These are phyloP conservation scores for Ophioceras dolichostomum DNA, from an alignment of 2,329 filamentous ascomycete species.

Conservation along the genomic window DNA sequence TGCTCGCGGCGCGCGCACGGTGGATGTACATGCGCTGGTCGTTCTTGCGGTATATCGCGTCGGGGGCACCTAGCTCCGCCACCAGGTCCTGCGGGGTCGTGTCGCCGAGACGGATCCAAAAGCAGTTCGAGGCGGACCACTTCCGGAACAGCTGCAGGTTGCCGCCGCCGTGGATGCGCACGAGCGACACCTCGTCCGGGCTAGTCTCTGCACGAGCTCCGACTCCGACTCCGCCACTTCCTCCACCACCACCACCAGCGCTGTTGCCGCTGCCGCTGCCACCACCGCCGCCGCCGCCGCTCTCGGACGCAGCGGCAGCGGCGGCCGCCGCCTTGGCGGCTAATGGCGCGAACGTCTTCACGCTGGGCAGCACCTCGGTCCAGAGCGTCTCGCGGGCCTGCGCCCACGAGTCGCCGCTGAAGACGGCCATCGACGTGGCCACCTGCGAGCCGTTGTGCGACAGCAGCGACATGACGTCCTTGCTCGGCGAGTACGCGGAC, in stretches of 20 bases:
- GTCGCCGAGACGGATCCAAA: constrained; percentile 67
- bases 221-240: not conserved
- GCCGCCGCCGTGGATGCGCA: constrained; percentile 67
- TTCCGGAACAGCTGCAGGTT: constrained; percentile 67
- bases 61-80: constrained; percentile 81
- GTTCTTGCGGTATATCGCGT: constrained; percentile 86
- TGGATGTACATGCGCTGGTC: constrained; percentile 85
- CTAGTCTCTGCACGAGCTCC: constrained; percentile 41
- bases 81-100: constrained; percentile 89
- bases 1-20: constrained; percentile 43
- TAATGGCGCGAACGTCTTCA: constrained; percentile 57
- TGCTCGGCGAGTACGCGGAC: constrained; percentile 60
- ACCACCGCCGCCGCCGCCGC: not conserved
- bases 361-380: constrained; percentile 59
- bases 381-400: constrained; percentile 68
- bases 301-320: not conserved
- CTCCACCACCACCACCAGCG: not conserved
- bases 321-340: constrained; percentile 47
- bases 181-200: constrained; percentile 79
- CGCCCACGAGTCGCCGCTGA: constrained; percentile 82
- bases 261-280: no score
- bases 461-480: constrained; percentile 77
- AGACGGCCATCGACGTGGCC: constrained; percentile 81
- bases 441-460: constrained; percentile 65
- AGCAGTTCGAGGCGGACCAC: constrained; percentile 24